Evolutionary conservation across 805 yeast species (phyloP), one percentile per base, ranked within the genome.

Genomic region (Saccharomycopsis guyanensis): DNA sequence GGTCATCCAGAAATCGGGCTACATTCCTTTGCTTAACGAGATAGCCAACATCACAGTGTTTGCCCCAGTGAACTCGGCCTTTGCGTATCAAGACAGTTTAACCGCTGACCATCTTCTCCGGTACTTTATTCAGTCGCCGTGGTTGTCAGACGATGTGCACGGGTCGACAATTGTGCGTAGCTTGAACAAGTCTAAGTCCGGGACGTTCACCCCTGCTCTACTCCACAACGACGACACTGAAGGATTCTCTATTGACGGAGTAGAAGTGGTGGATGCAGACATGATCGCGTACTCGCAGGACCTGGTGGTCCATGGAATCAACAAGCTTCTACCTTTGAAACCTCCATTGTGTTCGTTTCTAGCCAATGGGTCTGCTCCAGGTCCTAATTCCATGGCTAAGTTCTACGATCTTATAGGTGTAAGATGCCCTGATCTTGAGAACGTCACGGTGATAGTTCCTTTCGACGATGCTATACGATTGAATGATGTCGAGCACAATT

Each of bases 1-100:
- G 43, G 62, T 74, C 18, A 51, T 86, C 2, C 95, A 86, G 57
- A 62, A 72, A 44, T 68, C 70, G 43, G 88, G 80, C 12, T 61
- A 80, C 42, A 67, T 86, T 1, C 87, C 87, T 2, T 60, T 63
- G 35, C 59, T 86, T 27, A 86, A 84, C 57, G 64, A 64, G 18
- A 59, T 82, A 50, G 64, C 66, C 20, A 81, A 84, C 58, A 75
- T 81, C 47, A 85, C 95, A 0, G 62, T 86, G n/a, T 59, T 83
- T 35, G 95, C 94, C 1, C 95, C 95, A 0, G 72, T 82, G 10
- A 86, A 86, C 58, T 78, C 81, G 53, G 95, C 95, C 1, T 85
- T 83, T 60, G 68, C 66, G 3, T 45, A 56, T 25, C 50, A 51
- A 4, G 49, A 49, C 3, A 19, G 38, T 18, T 40, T 18, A 13